A percentile compares a stretch with the other conserved stretches of the same genome.
These are phyloP conservation scores for Lasiosphaeria ovina DNA, from an alignment of 495 filamentous ascomycete species.

Conservation along the genomic window DNA sequence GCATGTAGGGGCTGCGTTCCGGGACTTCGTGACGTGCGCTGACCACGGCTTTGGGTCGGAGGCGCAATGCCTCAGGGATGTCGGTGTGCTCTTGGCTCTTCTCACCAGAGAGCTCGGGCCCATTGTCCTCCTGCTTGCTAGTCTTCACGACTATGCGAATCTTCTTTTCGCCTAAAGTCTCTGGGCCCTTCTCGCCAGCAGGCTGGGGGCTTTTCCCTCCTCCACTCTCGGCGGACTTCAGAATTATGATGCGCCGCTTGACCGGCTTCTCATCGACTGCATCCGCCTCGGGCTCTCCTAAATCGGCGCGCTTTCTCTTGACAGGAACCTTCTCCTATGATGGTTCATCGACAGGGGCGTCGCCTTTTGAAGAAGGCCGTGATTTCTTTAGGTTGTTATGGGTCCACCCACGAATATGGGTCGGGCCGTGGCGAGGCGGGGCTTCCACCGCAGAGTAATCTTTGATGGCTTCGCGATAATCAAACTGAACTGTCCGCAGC, in stretches of 20 bases:
- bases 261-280: conserved; percentile 1
- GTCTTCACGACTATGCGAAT: too few relatives aligned
- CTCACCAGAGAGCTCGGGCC: too few relatives aligned
- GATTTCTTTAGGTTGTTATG: conserved; percentile 41
- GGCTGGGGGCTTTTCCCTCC: background rate
- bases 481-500: conserved; percentile 47
- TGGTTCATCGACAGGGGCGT: conserved; percentile 7
- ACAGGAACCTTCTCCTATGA: conserved; percentile 6
- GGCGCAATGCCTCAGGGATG: too few relatives aligned
- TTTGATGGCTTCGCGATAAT: conserved; percentile 47
- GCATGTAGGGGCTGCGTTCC: too few relatives aligned
- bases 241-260: too few relatives aligned
- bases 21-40: too few relatives aligned
- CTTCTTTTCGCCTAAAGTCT: too few relatives aligned
- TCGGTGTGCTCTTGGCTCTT: too few relatives aligned
- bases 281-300: background rate
- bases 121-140: too few relatives aligned
- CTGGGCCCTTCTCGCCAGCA: too few relatives aligned
- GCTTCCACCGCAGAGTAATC: conserved; percentile 45
- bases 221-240: too few relatives aligned
- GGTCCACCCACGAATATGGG: conserved; percentile 50
- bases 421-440: conserved; percentile 44
- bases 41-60: too few relatives aligned
- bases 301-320: background rate
- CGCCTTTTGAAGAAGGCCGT: conserved; percentile 15